Base-by-base conservation (phyloP, 345 rosid species). In the Lepidium africanum region DNA sequence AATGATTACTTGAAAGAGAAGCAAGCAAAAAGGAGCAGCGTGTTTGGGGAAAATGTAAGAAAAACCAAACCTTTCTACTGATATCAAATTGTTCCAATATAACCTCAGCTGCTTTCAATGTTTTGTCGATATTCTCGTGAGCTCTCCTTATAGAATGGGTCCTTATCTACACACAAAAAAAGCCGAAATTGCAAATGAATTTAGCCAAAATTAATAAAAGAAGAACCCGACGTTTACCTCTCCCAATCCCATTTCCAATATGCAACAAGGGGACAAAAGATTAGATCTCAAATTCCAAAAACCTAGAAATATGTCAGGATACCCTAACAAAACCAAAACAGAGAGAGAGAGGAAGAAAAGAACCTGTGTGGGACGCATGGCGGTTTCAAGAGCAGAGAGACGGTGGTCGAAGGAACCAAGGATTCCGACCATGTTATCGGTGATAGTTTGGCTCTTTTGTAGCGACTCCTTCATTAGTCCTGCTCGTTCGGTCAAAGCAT, bases 321-420 rank as follows among this genome's bases (percentile, higher is more conserved):
- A 53, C 38, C 12, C 13, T 6, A 7, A 58, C 36, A 45, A 12
- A 5, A 5, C 7, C 6, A 7, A 57, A 57, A 57, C 35, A 48
- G 64, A 70, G 50, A 48, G 64, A 70, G 50, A 14, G 15, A 9
- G 17, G 37, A 11, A 43, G 15, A n/a, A 37, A 4, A 12, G 15
- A 27, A 84, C 98, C 95, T 94, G 99, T 51, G 99, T 89, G 13
- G 99, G 97, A 10, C 97, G 96, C 99, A 94, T 86, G 79, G 97
- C 99, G 66, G 99, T 91, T 71, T 94, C 97, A 43, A 94, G 95
- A 64, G 96, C 89, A 23, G 99, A 91, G 81, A 94, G 99, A 19
- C 99, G 97, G 81, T 87, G 85, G 62, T 94, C 97, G 78, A 91
- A 94, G 46, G 99, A 94, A 36, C 97, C 95, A 63, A 94, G 92